These are phyloP conservation scores for Claviceps quebecensis DNA, from an alignment of 2,329 filamentous ascomycete species.

Conservation along the genomic window DNA sequence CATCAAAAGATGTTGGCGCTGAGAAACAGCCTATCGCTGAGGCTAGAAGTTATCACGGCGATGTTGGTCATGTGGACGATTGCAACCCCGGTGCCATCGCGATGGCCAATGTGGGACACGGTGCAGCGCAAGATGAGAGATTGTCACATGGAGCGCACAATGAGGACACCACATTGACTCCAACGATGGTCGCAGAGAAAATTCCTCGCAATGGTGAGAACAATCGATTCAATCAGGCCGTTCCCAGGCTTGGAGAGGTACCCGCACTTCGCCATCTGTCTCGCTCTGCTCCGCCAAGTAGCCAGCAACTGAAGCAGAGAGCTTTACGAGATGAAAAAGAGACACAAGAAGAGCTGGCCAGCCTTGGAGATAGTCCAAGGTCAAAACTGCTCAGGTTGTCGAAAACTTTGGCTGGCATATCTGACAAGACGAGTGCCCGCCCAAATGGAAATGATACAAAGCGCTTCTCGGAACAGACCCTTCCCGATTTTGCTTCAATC, in stretches of 20 bases:
- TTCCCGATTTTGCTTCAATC: constrained; percentile 16
- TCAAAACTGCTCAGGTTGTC: not conserved
- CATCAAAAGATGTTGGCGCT: constrained; percentile 8
- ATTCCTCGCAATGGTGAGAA: not conserved
- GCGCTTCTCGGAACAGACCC: constrained; percentile 11
- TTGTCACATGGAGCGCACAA: not conserved
- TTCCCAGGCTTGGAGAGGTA: not conserved
- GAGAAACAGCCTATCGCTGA: constrained; percentile 9
- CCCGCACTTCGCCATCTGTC: constrained; percentile 1
- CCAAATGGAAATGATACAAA: not conserved
- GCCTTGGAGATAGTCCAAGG: not conserved
- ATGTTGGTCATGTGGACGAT: not conserved
- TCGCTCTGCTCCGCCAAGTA: constrained; percentile 2
- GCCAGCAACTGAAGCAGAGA: not conserved
- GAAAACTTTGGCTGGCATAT: not conserved
- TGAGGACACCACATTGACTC: not conserved
- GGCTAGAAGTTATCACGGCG: not conserved
- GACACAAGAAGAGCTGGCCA: not conserved
- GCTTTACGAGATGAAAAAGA: not conserved
- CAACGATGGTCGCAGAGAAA: not conserved
- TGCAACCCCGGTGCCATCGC: not conserved
- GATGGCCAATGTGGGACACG: not conserved
- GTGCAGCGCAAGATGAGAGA: not conserved
- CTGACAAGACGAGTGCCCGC: not conserved
- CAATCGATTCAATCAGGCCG: not conserved